These are phyloP conservation scores for Kwoniella europaea DNA, from an alignment of 768 basidiomycete species.

Conservation along the genomic window DNA sequence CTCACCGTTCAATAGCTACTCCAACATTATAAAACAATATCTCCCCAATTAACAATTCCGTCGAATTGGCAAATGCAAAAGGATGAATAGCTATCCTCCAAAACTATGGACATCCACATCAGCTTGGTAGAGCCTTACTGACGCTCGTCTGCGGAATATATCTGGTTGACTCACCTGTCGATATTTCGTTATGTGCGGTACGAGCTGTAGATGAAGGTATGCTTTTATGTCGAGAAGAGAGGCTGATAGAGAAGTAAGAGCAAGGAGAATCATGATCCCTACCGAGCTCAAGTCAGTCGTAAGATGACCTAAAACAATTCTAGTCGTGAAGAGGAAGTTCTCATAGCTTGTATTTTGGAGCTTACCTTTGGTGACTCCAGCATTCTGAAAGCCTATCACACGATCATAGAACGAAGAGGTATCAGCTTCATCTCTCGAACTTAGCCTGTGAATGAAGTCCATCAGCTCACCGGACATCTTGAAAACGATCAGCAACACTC, in stretches of 20 bases:
- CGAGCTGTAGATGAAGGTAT: conserved; percentile 85
- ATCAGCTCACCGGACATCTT: conserved; percentile 34
- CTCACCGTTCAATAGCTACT: conserved; percentile 71
- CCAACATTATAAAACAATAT: conserved; percentile 74
- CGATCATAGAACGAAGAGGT: no score
- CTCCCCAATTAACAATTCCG: conserved; percentile 78
- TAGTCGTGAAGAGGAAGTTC: no score
- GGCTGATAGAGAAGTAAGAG: conserved; percentile 72
- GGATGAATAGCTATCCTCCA: conserved; percentile 81
- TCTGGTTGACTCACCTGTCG: conserved; percentile 69
- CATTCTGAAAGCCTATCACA: conserved; percentile 52
- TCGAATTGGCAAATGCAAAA: conserved; percentile 78
- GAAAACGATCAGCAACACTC: background rate
- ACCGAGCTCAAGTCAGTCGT: conserved; percentile 9
- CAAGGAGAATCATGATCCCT: conserved; percentile 80
- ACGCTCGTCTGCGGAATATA: no score
- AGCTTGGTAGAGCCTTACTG: background rate
- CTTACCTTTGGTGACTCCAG: conserved; percentile 51
- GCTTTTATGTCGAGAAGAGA: conserved; percentile 86
- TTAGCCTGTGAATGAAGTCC: background rate
- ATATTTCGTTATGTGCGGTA: conserved; percentile 86
- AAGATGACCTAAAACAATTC: no score
- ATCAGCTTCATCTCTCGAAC: no score
- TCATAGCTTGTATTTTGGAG: no score
- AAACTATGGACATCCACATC: conserved; percentile 64